Conservation (phyloP, 1,139 yeast genomes). For the Blastobotrys persicus region DNA sequence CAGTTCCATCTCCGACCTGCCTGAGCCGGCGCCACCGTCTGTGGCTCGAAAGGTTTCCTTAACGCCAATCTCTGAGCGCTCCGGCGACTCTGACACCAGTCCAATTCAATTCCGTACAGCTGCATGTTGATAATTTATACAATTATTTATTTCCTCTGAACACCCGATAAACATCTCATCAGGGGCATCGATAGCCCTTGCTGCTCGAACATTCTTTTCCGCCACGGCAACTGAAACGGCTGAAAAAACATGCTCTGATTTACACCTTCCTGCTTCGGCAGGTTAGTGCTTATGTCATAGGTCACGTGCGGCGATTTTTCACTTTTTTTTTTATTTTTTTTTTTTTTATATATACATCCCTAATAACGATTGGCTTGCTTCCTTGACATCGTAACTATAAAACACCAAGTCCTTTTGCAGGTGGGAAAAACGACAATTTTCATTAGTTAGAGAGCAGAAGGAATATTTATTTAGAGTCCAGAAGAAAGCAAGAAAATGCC, state of each 20-base stretch:
- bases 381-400: not conserved
- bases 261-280: not conserved
- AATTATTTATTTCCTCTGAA: too few relatives aligned
- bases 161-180: too few relatives aligned
- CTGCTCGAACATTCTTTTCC: not conserved
- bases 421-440: not conserved
- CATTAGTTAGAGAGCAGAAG: not conserved
- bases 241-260: not conserved
- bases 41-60: conserved; percentile 16
- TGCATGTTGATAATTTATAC: conserved; percentile 1
- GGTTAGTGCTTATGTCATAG: not conserved
- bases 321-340: conserved; percentile 9
- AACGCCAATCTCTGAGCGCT: conserved; percentile 28
- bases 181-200: too few relatives aligned
- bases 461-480: conserved; percentile 3
- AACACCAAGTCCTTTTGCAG: not conserved
- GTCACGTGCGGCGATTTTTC: conserved; percentile 1
- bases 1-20: conserved; percentile 18
- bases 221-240: not conserved
- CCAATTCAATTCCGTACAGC: conserved; percentile 2
- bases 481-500: conserved; percentile 23
- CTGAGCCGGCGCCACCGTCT: conserved; percentile 16
- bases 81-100: conserved; percentile 19
- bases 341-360: not conserved
- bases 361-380: not conserved